Conservation (phyloP, 768 basidiomycete genomes). For the Floccularia luteovirens region DNA sequence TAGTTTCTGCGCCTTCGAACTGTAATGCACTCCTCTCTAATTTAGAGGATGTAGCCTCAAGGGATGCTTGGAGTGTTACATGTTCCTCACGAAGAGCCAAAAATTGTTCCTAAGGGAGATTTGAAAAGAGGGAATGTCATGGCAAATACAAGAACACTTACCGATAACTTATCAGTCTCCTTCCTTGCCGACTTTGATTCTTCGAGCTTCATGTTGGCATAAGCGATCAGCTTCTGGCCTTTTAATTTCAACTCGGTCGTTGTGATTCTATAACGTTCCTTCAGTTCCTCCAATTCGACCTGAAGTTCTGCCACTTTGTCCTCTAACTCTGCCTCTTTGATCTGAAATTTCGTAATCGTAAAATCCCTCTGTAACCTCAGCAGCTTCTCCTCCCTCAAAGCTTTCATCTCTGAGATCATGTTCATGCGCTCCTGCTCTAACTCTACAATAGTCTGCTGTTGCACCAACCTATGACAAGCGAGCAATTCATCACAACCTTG, state of each 20-base stretch:
- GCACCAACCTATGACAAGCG: conserved; percentile 56
- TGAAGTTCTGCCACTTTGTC: conserved; percentile 43
- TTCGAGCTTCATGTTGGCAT: too few species aligned
- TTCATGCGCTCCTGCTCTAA: conserved; percentile 45
- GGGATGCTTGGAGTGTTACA: conserved; percentile 38
- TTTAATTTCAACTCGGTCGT: too few species aligned
- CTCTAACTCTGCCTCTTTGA: conserved; percentile 54
- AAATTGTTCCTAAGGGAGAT: conserved; percentile 23
- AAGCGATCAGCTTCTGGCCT: too few species aligned
- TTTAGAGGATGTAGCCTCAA: conserved; percentile 38
- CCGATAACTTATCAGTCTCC: conserved; percentile 41
- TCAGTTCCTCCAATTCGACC: conserved; percentile 29
- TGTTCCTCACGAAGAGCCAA: conserved; percentile 39
- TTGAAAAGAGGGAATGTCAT: neutral
- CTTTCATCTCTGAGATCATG: conserved; percentile 48
- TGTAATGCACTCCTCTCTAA: conserved; percentile 53
- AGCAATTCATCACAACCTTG: conserved; percentile 58
- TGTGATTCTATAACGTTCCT: too few species aligned
- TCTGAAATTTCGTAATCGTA: conserved; percentile 61
- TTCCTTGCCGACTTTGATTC: too few species aligned
- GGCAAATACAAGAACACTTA: conserved; percentile 14
- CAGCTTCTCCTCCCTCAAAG: conserved; percentile 48
- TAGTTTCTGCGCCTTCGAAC: conserved; percentile 46
- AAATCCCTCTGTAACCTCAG: conserved; percentile 56
- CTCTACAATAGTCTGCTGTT: conserved; percentile 45